phyloP scores from a whole-genome alignment of 495 filamentous ascomycete species.

The Pyrenula massariospora region DNA sequence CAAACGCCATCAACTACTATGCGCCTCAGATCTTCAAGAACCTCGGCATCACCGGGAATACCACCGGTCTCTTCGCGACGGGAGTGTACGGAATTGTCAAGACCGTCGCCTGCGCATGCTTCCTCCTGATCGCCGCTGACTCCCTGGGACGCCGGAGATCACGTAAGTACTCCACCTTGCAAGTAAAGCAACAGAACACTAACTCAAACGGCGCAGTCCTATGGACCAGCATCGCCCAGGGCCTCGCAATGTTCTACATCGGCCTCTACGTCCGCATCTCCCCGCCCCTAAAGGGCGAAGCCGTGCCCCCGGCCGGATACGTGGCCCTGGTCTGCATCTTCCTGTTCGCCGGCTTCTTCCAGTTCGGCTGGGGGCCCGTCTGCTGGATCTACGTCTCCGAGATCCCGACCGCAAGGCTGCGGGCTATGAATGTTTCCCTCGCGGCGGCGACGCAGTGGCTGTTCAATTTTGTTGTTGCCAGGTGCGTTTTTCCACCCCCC shows the following conservation, averaged over 20 bases:
- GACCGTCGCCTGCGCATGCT: conserved; percentile 45
- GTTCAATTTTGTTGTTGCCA: conserved; percentile 28
- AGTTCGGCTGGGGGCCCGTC: conserved; percentile 69
- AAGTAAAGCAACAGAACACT: too few species aligned
- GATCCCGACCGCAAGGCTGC: conserved; percentile 61
- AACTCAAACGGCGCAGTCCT: too few species aligned
- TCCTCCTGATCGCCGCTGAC: conserved; percentile 61
- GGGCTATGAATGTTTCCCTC: conserved; percentile 57
- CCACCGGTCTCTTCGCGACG: conserved; percentile 38
- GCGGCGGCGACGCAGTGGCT: conserved; percentile 54
- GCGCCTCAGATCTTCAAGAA: conserved; percentile 59
- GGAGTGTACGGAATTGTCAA: conserved; percentile 43
- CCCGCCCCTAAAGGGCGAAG: conserved; percentile 39
- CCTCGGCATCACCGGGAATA: conserved; percentile 32
- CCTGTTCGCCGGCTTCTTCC: conserved; percentile 64
- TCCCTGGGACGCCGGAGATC: conserved; percentile 58
- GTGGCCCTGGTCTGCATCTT: conserved; percentile 61
- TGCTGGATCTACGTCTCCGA: conserved; percentile 70
- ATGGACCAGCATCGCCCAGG: conserved; percentile 61
- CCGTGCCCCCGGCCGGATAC: conserved; percentile 49
- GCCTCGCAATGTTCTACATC: conserved; percentile 66
- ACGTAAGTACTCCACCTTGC: too few species aligned
- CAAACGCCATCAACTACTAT: conserved; percentile 60
- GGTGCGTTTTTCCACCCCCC: too few species aligned
- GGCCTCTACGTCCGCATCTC: conserved; percentile 66